Percentiles rank a stretch among this genome's conserved stretches.
Evolutionary conservation across 192 early-diverging fungal genomes (phyloP).

Genomic region (Phycomyces nitens): DNA sequence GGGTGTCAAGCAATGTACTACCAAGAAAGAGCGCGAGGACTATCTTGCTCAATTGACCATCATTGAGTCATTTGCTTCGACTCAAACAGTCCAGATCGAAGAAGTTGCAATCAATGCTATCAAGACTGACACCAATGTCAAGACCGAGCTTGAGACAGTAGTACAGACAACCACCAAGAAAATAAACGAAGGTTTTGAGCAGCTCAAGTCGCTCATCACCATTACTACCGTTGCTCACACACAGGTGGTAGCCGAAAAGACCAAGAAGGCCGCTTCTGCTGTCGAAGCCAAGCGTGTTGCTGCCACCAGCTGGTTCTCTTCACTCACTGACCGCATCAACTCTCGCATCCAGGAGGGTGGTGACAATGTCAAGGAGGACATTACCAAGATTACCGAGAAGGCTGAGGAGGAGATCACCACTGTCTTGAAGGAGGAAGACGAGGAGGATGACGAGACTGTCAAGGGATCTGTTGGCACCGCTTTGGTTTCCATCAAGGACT

Average conservation of each 20-base stretch:
- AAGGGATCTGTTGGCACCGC: not conserved
- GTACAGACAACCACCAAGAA: slow-evolving; percentile 5
- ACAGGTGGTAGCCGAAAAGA: slow-evolving; percentile 1
- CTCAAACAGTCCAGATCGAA: slow-evolving; percentile 12
- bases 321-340: not conserved
- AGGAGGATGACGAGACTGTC: slow-evolving; percentile 2
- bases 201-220: not conserved
- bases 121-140: not conserved
- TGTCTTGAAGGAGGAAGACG: slow-evolving; percentile 15
- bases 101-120: slow-evolving; percentile 4
- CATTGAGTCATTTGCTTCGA: slow-evolving; percentile 4
- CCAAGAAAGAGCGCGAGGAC: not conserved
- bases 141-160: slow-evolving; percentile 3
- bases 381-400: slow-evolving; percentile 8
- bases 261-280: slow-evolving; percentile 6
- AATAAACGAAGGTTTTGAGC: slow-evolving; percentile 1
- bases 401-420: slow-evolving; percentile 2
- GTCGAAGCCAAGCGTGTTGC: slow-evolving; percentile 3
- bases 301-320: slow-evolving; percentile 6
- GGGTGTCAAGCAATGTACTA: not conserved
- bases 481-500: not conserved
- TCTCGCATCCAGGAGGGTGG: slow-evolving; percentile 5
- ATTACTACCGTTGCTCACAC: not conserved
- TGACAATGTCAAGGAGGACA: slow-evolving; percentile 13
- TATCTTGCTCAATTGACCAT: slow-evolving; percentile 6